Conservation (phyloP, 2,329 filamentous ascomycete species). For the Colletotrichum sublineola region DNA sequence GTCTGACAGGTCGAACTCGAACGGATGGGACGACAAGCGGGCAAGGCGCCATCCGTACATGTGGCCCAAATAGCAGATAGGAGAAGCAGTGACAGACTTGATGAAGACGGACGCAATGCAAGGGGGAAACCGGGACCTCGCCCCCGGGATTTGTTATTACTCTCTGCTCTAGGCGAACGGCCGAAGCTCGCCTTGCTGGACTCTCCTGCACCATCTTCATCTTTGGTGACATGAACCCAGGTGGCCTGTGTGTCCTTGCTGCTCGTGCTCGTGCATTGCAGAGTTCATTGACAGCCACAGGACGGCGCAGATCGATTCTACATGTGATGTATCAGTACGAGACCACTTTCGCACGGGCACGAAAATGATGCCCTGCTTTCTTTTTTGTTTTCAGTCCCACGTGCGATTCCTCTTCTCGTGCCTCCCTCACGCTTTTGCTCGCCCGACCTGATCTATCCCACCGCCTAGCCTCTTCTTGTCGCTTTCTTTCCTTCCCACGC, state of each 20-base stretch:
- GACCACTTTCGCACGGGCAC: slow-evolving; percentile 9
- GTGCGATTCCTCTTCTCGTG: not conserved
- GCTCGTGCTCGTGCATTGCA: slow-evolving; percentile 15
- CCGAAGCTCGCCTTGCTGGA: slow-evolving; percentile 24
- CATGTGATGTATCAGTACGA: slow-evolving; percentile 2
- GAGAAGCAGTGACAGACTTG: slow-evolving; percentile 14
- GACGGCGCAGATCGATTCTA: slow-evolving; percentile 25
- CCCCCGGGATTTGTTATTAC: slow-evolving; percentile 22
- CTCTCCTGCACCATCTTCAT: slow-evolving; percentile 29
- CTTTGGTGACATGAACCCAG: slow-evolving; percentile 3
- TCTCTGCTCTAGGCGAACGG: slow-evolving; percentile 1
- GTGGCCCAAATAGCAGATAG: slow-evolving; percentile 3
- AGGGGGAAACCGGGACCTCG: slow-evolving; percentile 18
- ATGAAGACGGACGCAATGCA: slow-evolving; percentile 10
- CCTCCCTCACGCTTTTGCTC: slow-evolving; percentile 12
- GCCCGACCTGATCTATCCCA: not conserved
- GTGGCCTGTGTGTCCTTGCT: slow-evolving; percentile 19
- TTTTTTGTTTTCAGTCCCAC: not conserved
- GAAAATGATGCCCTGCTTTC: not conserved
- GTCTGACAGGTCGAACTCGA: not conserved
- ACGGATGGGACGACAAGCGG: slow-evolving; percentile 8
- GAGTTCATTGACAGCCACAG: slow-evolving; percentile 26
- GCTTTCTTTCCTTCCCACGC: slow-evolving; percentile 10
- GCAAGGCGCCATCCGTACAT: not conserved
- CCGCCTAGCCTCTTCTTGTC: not conserved